Evolutionary conservation across 2,329 filamentous ascomycete genomes (phyloP).

Genomic region (Xylariaceae sp.): DNA sequence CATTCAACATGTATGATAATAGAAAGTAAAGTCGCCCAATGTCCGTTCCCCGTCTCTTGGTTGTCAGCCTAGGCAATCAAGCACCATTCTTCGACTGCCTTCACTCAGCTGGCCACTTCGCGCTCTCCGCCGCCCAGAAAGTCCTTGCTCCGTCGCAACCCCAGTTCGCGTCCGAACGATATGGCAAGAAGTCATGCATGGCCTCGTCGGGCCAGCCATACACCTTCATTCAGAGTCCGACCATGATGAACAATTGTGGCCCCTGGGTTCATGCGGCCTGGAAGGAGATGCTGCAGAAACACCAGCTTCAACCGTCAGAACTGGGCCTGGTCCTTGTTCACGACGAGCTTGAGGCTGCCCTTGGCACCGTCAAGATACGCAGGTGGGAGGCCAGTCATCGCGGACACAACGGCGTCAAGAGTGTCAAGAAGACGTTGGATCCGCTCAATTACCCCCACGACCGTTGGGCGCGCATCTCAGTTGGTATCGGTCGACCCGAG

Average conservation of each 20-base stretch:
- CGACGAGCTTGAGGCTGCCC: slow-evolving; percentile 80
- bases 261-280: slow-evolving; percentile 72
- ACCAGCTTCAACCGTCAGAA: slow-evolving; percentile 38
- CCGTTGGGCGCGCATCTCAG: slow-evolving; percentile 67
- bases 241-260: slow-evolving; percentile 86
- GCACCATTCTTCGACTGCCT: slow-evolving; percentile 76
- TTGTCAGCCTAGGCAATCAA: slow-evolving; percentile 90
- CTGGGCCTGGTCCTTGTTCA: slow-evolving; percentile 77
- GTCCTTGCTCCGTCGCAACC: slow-evolving; percentile 55
- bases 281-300: slow-evolving; percentile 58
- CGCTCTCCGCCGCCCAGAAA: slow-evolving; percentile 67
- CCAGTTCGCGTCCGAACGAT: slow-evolving; percentile 53
- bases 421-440: slow-evolving; percentile 60
- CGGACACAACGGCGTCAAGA: slow-evolving; percentile 80
- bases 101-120: slow-evolving; percentile 85
- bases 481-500: slow-evolving; percentile 87
- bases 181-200: slow-evolving; percentile 59
- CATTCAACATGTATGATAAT: background rate
- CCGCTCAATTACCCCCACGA: slow-evolving; percentile 49
- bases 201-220: slow-evolving; percentile 59
- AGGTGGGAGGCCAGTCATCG: slow-evolving; percentile 68
- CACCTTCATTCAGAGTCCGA: slow-evolving; percentile 76
- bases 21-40: background rate
- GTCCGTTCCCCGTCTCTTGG: slow-evolving; percentile 65
- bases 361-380: slow-evolving; percentile 72